phyloP scores from a whole-genome alignment of 2,329 filamentous ascomycete genomes.

The Phaeosphaeria sp. region DNA sequence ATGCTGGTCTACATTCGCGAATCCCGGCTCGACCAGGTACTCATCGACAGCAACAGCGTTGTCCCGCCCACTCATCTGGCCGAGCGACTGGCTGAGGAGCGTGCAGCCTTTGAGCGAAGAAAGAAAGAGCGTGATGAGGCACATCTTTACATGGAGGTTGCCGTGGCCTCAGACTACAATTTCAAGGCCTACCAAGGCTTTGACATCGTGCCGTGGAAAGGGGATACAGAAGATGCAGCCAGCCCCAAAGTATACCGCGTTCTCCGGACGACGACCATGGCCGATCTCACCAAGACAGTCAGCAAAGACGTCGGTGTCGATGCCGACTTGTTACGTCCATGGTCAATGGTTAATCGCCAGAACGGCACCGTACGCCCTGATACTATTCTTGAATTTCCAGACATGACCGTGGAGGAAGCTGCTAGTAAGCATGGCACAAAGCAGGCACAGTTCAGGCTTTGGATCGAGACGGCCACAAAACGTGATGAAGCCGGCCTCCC shows the following conservation, averaged over 20 bases:
- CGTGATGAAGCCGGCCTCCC: conserved; percentile 73
- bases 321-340: conserved; percentile 76
- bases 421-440: conserved; percentile 72
- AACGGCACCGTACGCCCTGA: conserved; percentile 96
- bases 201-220: conserved; percentile 70
- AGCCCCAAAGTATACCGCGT: conserved; percentile 76
- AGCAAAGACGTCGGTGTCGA: conserved; percentile 74
- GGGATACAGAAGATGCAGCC: conserved; percentile 65
- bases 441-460: conserved; percentile 75
- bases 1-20: conserved; percentile 98
- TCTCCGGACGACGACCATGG: conserved; percentile 75
- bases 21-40: conserved; percentile 79
- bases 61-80: conserved; percentile 85
- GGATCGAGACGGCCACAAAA: conserved; percentile 77
- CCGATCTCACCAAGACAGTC: conserved; percentile 74
- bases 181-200: conserved; percentile 84
- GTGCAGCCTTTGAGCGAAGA: conserved; percentile 73
- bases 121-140: conserved; percentile 92
- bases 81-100: conserved; percentile 80
- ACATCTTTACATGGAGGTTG: conserved; percentile 87
- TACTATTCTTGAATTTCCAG: conserved; percentile 77
- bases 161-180: conserved; percentile 80
- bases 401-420: conserved; percentile 72
- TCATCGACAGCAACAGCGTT: conserved; percentile 75
- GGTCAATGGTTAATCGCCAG: conserved; percentile 98